Conservation (phyloP, 1,284 basidiomycete species). For the Rhodotorula mucilaginosa region DNA sequence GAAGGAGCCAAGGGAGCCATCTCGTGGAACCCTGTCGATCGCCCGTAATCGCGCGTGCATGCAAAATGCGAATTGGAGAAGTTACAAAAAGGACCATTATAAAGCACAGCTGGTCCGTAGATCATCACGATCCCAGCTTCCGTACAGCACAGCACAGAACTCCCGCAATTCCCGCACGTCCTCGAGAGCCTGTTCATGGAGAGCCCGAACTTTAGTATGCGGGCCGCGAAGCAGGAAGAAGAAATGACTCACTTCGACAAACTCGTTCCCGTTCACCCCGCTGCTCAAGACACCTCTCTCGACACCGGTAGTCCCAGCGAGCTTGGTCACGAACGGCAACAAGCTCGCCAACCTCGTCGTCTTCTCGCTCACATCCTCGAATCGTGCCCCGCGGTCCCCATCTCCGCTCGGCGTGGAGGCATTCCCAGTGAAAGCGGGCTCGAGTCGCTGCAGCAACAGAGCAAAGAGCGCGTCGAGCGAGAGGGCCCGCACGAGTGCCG, state of each 20-base stretch:
- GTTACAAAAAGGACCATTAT: background rate
- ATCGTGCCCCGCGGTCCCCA: slow-evolving; percentile 39
- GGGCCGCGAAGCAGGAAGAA: background rate
- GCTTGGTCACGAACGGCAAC: slow-evolving; percentile 1
- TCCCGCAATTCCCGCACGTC: slow-evolving; percentile 55
- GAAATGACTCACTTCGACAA: slow-evolving; percentile 66
- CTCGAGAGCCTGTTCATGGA: slow-evolving; percentile 49
- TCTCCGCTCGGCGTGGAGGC: slow-evolving; percentile 17
- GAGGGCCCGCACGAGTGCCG: slow-evolving; percentile 63
- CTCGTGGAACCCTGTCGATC: slow-evolving; percentile 22
- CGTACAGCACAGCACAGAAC: slow-evolving; percentile 56
- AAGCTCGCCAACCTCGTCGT: slow-evolving; percentile 67
- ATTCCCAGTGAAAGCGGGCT: slow-evolving; percentile 56
- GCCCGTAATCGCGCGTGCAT: slow-evolving; percentile 2
- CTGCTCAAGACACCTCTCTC: slow-evolving; percentile 65
- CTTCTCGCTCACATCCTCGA: slow-evolving; percentile 51
- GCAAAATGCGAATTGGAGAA: background rate
- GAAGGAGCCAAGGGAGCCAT: slow-evolving; percentile 60
- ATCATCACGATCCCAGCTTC: slow-evolving; percentile 50
- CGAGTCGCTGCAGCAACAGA: slow-evolving; percentile 53
- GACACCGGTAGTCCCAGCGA: slow-evolving; percentile 42
- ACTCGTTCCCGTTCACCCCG: slow-evolving; percentile 57
- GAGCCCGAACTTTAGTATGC: background rate
- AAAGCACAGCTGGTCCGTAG: slow-evolving; percentile 16
- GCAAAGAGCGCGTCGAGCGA: slow-evolving; percentile 67